These are phyloP conservation scores for Penstemon eatonii DNA, from an alignment of 257 asterid species.

Conservation along the genomic window DNA sequence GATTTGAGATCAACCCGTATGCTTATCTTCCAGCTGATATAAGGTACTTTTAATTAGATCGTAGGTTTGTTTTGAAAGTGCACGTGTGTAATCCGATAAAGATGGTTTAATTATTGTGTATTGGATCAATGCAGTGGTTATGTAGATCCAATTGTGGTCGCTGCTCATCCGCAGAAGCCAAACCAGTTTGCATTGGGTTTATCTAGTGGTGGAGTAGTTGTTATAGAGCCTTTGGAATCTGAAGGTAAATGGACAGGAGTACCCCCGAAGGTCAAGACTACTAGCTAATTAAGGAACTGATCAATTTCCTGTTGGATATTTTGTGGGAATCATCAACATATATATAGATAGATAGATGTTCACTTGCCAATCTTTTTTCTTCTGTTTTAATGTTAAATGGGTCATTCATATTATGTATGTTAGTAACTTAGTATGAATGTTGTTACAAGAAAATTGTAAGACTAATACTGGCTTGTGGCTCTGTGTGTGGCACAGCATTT, in stretches of 20 bases:
- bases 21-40: conserved; percentile 51
- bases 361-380: too few species aligned
- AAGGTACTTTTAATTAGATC: conserved; percentile 36
- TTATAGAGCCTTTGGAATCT: conserved; percentile 53
- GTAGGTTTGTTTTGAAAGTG: not conserved
- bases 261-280: not conserved
- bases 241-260: conserved; percentile 44
- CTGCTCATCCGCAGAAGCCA: conserved; percentile 68
- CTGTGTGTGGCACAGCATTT: too few species aligned
- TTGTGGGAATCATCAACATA: too few species aligned
- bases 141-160: conserved; percentile 53
- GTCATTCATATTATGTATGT: too few species aligned
- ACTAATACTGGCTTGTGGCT: too few species aligned
- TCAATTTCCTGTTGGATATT: too few species aligned
- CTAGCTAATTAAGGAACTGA: too few species aligned
- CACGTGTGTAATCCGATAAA: too few species aligned
- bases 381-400: too few species aligned
- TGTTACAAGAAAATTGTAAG: too few species aligned
- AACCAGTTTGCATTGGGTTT: conserved; percentile 72
- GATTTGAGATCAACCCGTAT: conserved; percentile 66
- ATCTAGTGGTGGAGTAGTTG: conserved; percentile 54
- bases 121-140: conserved; percentile 33
- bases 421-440: too few species aligned
- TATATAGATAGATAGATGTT: too few species aligned
- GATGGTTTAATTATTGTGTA: not conserved